Evolutionary conservation across 2,329 filamentous ascomycete genomes (phyloP).

Genomic region (Fonsecaea monophora): DNA sequence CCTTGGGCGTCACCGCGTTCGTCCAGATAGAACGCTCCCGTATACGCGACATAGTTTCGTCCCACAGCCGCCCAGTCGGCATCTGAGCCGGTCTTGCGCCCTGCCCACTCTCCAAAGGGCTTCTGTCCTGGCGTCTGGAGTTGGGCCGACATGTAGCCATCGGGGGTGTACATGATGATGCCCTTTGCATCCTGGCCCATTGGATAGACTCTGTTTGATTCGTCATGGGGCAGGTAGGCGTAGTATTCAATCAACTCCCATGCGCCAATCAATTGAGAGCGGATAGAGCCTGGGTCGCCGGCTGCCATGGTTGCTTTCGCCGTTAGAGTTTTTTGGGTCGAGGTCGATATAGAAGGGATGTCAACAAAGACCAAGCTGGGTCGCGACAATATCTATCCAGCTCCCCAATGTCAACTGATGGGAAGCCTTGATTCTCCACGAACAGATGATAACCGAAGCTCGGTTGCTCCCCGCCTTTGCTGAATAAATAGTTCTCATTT

Average conservation of each 20-base stretch:
- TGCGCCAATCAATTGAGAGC: constrained; percentile 6
- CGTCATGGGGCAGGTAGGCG: constrained; percentile 9
- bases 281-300: neutral
- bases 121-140: constrained; percentile 14
- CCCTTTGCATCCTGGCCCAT: constrained; percentile 12
- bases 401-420: neutral
- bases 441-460: neutral
- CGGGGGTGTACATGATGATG: constrained; percentile 13
- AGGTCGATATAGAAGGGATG: neutral
- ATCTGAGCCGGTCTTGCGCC: neutral
- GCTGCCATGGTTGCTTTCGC: constrained; percentile 1
- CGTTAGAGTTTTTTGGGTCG: neutral
- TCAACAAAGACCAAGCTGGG: neutral
- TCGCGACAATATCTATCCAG: neutral
- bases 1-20: constrained; percentile 10
- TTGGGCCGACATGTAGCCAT: constrained; percentile 18
- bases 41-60: constrained; percentile 13
- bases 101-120: neutral
- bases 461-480: neutral
- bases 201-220: constrained; percentile 12
- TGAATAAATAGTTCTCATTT: neutral
- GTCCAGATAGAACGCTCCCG: constrained; percentile 6
- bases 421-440: neutral
- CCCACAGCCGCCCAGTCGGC: constrained; percentile 7
- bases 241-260: constrained; percentile 10